A percentile compares a stretch with the other conserved stretches of the same genome.
These are phyloP conservation scores for Gynochthodes officinalis DNA, from an alignment of 257 asterid species.

Conservation along the genomic window DNA sequence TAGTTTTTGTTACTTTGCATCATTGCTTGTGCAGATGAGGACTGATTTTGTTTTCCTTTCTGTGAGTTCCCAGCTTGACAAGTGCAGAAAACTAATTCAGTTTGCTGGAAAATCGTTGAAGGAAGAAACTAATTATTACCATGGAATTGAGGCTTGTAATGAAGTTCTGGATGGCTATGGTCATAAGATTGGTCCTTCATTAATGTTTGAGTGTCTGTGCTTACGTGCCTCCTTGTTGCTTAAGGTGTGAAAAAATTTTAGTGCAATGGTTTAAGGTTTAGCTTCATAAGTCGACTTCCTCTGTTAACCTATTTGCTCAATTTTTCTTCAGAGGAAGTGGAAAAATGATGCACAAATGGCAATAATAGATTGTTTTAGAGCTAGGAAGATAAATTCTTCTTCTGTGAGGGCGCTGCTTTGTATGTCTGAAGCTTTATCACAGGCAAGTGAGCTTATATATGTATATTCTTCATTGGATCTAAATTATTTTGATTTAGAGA, in stretches of 20 bases:
- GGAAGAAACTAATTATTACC: slow-evolving; percentile 53
- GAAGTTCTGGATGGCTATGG: slow-evolving; percentile 81
- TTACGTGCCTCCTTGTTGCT: slow-evolving; percentile 86
- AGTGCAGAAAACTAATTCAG: slow-evolving; percentile 77
- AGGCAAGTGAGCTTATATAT: slow-evolving; percentile 41
- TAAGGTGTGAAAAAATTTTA: slow-evolving; percentile 47
- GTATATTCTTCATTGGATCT: neutral
- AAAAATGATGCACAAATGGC: slow-evolving; percentile 86
- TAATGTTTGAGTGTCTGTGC: slow-evolving; percentile 77
- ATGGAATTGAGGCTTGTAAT: slow-evolving; percentile 90
- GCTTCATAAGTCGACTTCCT: slow-evolving; percentile 2
- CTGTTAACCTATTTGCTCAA: neutral
- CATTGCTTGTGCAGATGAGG: slow-evolving; percentile 21
- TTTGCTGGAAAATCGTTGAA: slow-evolving; percentile 61
- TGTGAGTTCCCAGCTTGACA: slow-evolving; percentile 49
- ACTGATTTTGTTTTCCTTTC: slow-evolving; percentile 15
- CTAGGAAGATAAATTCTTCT: slow-evolving; percentile 62
- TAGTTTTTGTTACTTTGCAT: slow-evolving; percentile 8
- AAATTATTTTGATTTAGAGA: neutral
- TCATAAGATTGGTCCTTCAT: slow-evolving; percentile 56
- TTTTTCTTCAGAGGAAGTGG: slow-evolving; percentile 69
- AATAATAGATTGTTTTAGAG: slow-evolving; percentile 79
- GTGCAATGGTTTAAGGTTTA: neutral
- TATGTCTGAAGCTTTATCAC: slow-evolving; percentile 73
- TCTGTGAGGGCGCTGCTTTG: slow-evolving; percentile 72